phyloP scores from a whole-genome alignment of 306 rosid genomes.

The Ziziphus jujuba region DNA sequence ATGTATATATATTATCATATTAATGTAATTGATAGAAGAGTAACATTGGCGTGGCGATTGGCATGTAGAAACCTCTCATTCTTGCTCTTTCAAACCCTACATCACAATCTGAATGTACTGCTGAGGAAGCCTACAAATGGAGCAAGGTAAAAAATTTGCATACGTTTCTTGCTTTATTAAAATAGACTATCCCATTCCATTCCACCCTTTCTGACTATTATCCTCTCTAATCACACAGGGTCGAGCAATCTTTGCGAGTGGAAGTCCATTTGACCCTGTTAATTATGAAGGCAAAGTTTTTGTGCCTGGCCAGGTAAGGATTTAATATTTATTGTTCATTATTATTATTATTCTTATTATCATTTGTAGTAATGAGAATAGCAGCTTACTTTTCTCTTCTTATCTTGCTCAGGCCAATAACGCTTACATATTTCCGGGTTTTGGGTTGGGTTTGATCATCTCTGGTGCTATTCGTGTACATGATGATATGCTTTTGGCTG shows the following conservation, averaged over 20 bases:
- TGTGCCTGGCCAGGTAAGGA: conserved; percentile 89
- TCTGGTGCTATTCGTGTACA: conserved; percentile 95
- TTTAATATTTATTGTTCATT: too few species aligned
- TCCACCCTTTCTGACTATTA: background rate
- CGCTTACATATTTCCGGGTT: conserved; percentile 96
- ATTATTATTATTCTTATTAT: too few species aligned
- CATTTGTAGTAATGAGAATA: background rate
- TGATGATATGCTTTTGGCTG: conserved; percentile 94
- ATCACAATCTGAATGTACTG: conserved; percentile 97
- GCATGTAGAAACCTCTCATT: conserved; percentile 88
- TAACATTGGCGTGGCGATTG: conserved; percentile 27
- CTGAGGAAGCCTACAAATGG: conserved; percentile 98
- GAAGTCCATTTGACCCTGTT: conserved; percentile 91
- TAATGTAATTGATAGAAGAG: background rate
- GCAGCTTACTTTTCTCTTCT: conserved; percentile 28
- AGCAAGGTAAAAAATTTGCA: conserved; percentile 57
- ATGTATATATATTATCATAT: too few species aligned
- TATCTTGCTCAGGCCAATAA: conserved; percentile 77
- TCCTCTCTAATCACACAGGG: conserved; percentile 53
- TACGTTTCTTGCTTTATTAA: background rate
- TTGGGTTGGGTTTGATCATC: conserved; percentile 92
- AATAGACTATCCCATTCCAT: background rate
- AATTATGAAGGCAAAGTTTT: conserved; percentile 61
- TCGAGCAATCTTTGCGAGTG: conserved; percentile 84
- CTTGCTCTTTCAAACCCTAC: conserved; percentile 97